phyloP scores from a whole-genome alignment of 176 grass and related monocot species.

The Olyra latifolia region DNA sequence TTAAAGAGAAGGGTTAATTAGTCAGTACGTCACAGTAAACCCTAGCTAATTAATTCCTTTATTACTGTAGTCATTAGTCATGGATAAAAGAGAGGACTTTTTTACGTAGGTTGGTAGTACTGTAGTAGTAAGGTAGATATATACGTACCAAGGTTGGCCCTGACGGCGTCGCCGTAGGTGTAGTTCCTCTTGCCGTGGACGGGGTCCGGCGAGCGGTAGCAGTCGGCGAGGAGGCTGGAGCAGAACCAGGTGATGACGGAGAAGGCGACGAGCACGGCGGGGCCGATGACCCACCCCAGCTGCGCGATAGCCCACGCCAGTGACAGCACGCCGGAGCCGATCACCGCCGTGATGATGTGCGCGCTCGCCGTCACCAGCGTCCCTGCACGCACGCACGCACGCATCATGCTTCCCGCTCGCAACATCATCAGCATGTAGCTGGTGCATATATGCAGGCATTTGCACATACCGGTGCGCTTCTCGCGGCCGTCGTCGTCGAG shows the following conservation, averaged over 20 bases:
- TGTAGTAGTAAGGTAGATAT: background rate
- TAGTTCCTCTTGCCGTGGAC: slow-evolving; percentile 81
- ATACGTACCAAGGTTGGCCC: slow-evolving; percentile 56
- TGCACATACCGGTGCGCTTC: slow-evolving; percentile 48
- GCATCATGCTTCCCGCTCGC: too few relatives aligned
- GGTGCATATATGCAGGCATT: background rate
- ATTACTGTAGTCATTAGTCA: background rate
- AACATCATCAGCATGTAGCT: too few relatives aligned
- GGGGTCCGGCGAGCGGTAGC: slow-evolving; percentile 71
- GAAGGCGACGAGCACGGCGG: slow-evolving; percentile 61
- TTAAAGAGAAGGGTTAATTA: background rate
- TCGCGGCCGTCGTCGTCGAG: slow-evolving; percentile 83
- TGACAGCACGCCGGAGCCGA: slow-evolving; percentile 91
- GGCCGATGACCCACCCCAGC: slow-evolving; percentile 87
- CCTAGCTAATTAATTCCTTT: background rate
- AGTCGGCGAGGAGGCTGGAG: slow-evolving; percentile 79
- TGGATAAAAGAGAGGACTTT: background rate
- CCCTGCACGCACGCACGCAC: slow-evolving; percentile 25
- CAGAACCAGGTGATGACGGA: slow-evolving; percentile 95
- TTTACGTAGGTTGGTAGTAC: background rate
- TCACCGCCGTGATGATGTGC: slow-evolving; percentile 95
- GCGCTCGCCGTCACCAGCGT: slow-evolving; percentile 87
- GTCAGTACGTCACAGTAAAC: background rate
- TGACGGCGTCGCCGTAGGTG: slow-evolving; percentile 73
- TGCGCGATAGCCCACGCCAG: slow-evolving; percentile 89